Evolutionary conservation across 2,329 filamentous ascomycete species (phyloP).

Genomic region (Hymenotorrendiella dingleyae): DNA sequence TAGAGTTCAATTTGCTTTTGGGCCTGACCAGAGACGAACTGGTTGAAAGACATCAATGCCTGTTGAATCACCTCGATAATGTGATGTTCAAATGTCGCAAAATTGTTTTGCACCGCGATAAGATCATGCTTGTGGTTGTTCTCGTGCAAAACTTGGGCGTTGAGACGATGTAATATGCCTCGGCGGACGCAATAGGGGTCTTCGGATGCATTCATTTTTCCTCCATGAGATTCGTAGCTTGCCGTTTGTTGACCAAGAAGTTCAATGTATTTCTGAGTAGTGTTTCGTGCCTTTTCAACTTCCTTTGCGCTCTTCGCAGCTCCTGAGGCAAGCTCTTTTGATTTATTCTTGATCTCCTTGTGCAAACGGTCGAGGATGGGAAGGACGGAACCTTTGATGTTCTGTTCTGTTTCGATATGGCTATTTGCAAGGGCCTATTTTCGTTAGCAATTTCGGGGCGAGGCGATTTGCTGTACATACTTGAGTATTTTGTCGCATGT

Average conservation of each 20-base stretch:
- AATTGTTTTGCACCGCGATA: conserved; percentile 84
- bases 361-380: conserved; percentile 88
- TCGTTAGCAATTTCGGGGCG: background rate
- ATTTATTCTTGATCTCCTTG: conserved; percentile 94
- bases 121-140: conserved; percentile 95
- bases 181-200: conserved; percentile 87
- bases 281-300: conserved; percentile 80
- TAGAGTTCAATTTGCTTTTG: conserved; percentile 79
- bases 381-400: conserved; percentile 76
- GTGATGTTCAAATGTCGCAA: conserved; percentile 81
- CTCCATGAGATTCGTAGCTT: conserved; percentile 68
- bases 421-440: conserved; percentile 73
- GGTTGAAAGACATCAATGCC: conserved; percentile 76
- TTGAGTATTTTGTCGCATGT: conserved; percentile 84
- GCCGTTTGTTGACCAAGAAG: conserved; percentile 82
- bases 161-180: conserved; percentile 74
- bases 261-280: conserved; percentile 94
- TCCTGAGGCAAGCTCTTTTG: conserved; percentile 78
- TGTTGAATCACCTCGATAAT: conserved; percentile 77
- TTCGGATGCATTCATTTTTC: conserved; percentile 62
- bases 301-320: conserved; percentile 81
- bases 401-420: conserved; percentile 87
- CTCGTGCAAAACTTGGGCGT: conserved; percentile 89
- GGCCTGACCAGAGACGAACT: conserved; percentile 71
- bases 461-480: conserved; percentile 32